Base-by-base conservation (phyloP, 768 basidiomycete genomes). In the Lentinus tigrinus region DNA sequence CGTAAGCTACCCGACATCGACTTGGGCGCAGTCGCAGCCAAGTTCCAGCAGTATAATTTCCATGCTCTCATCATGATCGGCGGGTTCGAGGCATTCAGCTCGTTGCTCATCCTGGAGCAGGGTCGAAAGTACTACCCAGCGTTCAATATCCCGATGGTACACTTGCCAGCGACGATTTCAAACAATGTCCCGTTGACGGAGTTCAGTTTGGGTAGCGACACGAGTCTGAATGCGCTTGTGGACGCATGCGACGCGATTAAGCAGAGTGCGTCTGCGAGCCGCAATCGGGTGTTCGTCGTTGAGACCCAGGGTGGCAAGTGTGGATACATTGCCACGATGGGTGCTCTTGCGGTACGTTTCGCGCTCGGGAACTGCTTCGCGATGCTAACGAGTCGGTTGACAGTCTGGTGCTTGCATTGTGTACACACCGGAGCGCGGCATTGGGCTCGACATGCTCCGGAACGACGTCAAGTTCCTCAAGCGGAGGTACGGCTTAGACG, bases 131-230 rank as follows among this genome's bases (percentile, higher is more conserved):
- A 85, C 64, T 98, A 98, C 71, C 93, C 95, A 37, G 84, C 89
- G 48, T 92, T 98, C 80, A 89, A 94, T 63, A 91, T 99, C 61
- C 97, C 97, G 16, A 91, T 99, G 84, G 89, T 87, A 27, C 95
- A 98, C 71, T 80, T 99, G 9, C 97, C 97, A 2, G 97, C 96
- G 38, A 97, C 95, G 48, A 89, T 99, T 69, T 95, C 92, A 64
- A 99, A 99, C 77, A 99, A 99, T 65, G 97, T 99, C 13, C 97
- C 97, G 3, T 73, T 98, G 79, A 98, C 96, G 48, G 95, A 98
- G 70, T 93, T 91, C 74, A 95, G 93, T 71, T 75, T 99, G 58
- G 97, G 97, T 46, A 90, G 88, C 65, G 97, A 99, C 69, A 99
- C 97, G n/a, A 92, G 91, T 72, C 77, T 99, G 79, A 99, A 98